Conservation (phyloP, 2,329 filamentous ascomycete genomes). For the Thelonectria blattea region DNA sequence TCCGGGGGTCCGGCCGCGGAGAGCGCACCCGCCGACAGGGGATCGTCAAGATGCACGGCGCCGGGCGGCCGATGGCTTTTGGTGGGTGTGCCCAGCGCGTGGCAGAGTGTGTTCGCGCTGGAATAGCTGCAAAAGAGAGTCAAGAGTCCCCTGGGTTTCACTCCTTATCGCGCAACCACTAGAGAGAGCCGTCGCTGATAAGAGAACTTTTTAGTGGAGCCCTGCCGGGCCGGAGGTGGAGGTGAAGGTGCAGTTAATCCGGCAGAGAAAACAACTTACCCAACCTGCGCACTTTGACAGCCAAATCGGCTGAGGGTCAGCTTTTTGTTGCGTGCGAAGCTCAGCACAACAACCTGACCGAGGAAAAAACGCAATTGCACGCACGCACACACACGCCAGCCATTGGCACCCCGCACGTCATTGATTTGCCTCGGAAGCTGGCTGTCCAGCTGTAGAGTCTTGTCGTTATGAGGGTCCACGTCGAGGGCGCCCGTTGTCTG, state of each 20-base stretch:
- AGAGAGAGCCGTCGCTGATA: too few relatives aligned
- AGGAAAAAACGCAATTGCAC: too few relatives aligned
- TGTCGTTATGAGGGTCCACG: constrained; percentile 35
- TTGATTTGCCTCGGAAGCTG: constrained; percentile 23
- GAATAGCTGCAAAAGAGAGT: too few relatives aligned
- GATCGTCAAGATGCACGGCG: constrained; percentile 5
- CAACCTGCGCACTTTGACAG: neutral
- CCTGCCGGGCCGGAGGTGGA: neutral
- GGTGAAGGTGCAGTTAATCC: constrained; percentile 18
- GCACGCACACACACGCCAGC: neutral
- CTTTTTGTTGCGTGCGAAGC: constrained; percentile 1
- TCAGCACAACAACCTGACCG: neutral
- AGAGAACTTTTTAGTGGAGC: neutral
- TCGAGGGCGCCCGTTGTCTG: constrained; percentile 38
- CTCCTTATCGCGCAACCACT: neutral
- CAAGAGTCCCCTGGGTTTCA: neutral
- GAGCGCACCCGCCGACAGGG: constrained; percentile 11
- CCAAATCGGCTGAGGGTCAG: neutral
- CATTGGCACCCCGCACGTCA: constrained; percentile 12
- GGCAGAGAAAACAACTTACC: neutral
- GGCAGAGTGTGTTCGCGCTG: too few relatives aligned
- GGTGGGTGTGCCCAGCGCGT: neutral
- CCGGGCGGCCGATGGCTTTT: constrained; percentile 6
- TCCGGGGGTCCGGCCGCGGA: constrained; percentile 21
- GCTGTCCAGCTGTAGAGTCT: constrained; percentile 28